Base-by-base conservation (phyloP, 768 basidiomycete species). In the Gloeopeniophorella convolvens region DNA sequence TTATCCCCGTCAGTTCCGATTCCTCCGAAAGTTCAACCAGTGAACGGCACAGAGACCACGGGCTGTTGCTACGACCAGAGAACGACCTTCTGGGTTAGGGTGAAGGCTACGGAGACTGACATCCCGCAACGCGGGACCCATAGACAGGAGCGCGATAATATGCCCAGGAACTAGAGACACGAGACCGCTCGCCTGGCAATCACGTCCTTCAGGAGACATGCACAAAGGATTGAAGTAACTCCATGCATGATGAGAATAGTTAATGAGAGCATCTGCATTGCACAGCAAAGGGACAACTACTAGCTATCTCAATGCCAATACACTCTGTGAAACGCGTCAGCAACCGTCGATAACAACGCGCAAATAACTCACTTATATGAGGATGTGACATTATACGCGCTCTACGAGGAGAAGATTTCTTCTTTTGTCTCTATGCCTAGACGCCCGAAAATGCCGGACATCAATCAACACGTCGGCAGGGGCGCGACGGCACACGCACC, bases 341-440 rank as follows among this genome's bases (percentile, higher is more conserved):
- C 20, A 10, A 15, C 5, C 18, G 33, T 5, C n/a, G 44, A 28
- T 11, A 16, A 15, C 2, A 4, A 40, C 5, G 28, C 5, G 8
- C 20, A 20, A 30, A 9, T 16, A 16, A 21, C 49, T 44, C 37
- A 48, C 49, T 31, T 41, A 44, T 4, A 24, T 24, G 23, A 36
- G 9, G 23, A 36, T 13, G 30, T 35, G 32, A 44, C 37, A 52
- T 24, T 56, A 37, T 57, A 61, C 7, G 30, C 33, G 12, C 48
- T 52, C 70, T 68, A 77, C 57, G 70, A 67, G 49, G 68, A 56
- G 67, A 81, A 85, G 42, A 85, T 67, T 60, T 83, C 82, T 65
- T 85, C 83, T 72, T 77, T 76, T 66, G 72, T 76, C 47, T 67
- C 62, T 61, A 85, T 72, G 49, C 83, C 81, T 83, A 54, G 16